Evolutionary conservation across 2,329 filamentous ascomycete species (phyloP), one percentile per base, ranked within the genome.

Genomic region (Neofusicoccum kwambonambiense): DNA sequence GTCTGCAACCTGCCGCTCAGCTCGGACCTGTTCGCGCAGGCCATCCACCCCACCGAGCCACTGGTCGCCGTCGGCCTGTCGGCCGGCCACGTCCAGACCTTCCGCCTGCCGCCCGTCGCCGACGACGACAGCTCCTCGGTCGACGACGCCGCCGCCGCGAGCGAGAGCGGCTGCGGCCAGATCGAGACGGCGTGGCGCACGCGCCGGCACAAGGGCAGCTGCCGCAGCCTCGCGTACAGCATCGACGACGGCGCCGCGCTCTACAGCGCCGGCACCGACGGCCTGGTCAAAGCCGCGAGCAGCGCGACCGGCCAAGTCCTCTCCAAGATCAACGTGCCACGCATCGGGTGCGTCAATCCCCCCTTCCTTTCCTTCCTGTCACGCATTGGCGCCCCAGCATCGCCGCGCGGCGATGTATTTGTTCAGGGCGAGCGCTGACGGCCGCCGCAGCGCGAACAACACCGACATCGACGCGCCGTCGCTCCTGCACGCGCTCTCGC

Each of bases 161-260:
- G 81, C 27, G 81, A 82, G 70, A 84, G 82, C 71, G 92, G 92
- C 11, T 90, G 86, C 68, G 90, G 89, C 49, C 87, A 89, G 64
- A 90, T 98, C 68, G 90, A 93, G 70, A 92, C 89, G 0, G 81
- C 89, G 66, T 99, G 95, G 95, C 86, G 87, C 71, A 98, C 95
- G 4, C 85, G 89, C 70, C 86, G 95, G 67, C 95, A 99, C 80
- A 96, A 97, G 82, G 94, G 93, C 12, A 97, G 93, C 83, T 98
- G 94, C 75, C 86, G 95, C 62, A 89, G 87, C 66, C 80, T 98
- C 64, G 87, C 85, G 4, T 98, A 93, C 78, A 89, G 88, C 68
- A 78, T 87, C 65, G 93, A 97, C 75, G 93, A 97, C 75, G 95
- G 94, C 15, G 81, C 86, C 69, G 83, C 89, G 82, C 78, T 84